phyloP scores from a whole-genome alignment of 1,284 basidiomycete genomes.

The Leccinum cinnamomeum region DNA sequence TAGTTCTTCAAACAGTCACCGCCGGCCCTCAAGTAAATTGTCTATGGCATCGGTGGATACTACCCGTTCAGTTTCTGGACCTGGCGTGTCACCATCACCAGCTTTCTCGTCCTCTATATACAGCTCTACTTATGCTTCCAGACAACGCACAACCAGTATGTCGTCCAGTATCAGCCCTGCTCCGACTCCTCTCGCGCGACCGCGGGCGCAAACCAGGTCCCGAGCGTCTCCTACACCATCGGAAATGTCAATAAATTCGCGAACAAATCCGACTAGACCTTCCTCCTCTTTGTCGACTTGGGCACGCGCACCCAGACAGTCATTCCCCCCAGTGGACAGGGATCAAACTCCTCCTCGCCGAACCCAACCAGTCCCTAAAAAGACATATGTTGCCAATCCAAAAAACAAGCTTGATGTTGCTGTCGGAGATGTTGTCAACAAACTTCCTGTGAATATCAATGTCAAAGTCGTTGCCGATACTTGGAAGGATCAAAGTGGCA shows the following conservation, averaged over 20 bases:
- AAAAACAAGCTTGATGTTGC: slow-evolving; percentile 90
- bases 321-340: slow-evolving; percentile 46
- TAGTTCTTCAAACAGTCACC: slow-evolving; percentile 41
- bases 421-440: slow-evolving; percentile 88
- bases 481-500: slow-evolving; percentile 90
- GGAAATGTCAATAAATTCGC: slow-evolving; percentile 46
- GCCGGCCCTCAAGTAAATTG: slow-evolving; percentile 35
- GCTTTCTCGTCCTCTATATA: slow-evolving; percentile 44
- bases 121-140: slow-evolving; percentile 73
- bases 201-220: slow-evolving; percentile 46
- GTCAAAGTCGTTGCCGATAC: slow-evolving; percentile 79
- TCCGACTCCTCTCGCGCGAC: slow-evolving; percentile 38
- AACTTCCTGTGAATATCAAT: slow-evolving; percentile 82
- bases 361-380: slow-evolving; percentile 42
- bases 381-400: slow-evolving; percentile 80
- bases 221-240: slow-evolving; percentile 60
- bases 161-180: slow-evolving; percentile 43
- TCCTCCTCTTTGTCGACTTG: slow-evolving; percentile 56
- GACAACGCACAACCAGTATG: slow-evolving; percentile 71
- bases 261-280: slow-evolving; percentile 42
- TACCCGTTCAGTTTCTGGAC: slow-evolving; percentile 37
- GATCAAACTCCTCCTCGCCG: slow-evolving; percentile 48
- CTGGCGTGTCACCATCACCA: slow-evolving; percentile 30
- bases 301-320: slow-evolving; percentile 65
- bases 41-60: slow-evolving; percentile 32